Conservation (phyloP, 2,329 filamentous ascomycete species). For the Blumeriella jaapii region DNA sequence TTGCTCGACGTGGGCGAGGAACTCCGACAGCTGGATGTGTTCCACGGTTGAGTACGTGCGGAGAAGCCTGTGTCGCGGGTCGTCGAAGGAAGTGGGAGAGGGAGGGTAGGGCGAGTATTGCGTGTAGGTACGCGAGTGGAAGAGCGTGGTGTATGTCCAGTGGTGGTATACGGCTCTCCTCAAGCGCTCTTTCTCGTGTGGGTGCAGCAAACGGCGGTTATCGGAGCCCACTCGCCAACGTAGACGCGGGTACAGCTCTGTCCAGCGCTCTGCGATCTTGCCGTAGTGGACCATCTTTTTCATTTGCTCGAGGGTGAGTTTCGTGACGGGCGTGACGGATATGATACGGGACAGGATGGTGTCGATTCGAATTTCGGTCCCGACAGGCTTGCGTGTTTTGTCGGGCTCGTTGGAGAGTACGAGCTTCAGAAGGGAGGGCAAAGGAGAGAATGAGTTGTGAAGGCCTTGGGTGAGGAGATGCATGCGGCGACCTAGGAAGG, state of each 20-base stretch:
- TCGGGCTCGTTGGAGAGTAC: conserved; percentile 22
- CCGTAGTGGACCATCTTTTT: conserved; percentile 25
- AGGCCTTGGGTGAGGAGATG: conserved; percentile 19
- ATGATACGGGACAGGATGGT: conserved; percentile 19
- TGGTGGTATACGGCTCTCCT: conserved; percentile 24
- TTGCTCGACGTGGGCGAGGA: conserved; percentile 20
- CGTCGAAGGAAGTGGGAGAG: conserved; percentile 13
- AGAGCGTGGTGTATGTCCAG: conserved; percentile 26
- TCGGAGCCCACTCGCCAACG: conserved; percentile 24
- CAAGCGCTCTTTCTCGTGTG: conserved; percentile 21
- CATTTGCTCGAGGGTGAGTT: conserved; percentile 21
- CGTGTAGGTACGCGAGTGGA: conserved; percentile 24
- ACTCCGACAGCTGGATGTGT: conserved; percentile 23
- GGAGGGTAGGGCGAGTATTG: conserved; percentile 22
- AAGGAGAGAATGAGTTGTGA: conserved; percentile 22
- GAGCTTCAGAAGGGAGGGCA: conserved; percentile 22
- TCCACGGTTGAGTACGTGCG: conserved; percentile 21
- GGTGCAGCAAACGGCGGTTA: conserved; percentile 21
- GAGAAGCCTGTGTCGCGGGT: conserved; percentile 22
- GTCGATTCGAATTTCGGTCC: conserved; percentile 23
- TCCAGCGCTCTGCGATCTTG: conserved; percentile 23
- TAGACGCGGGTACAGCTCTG: conserved; percentile 25
- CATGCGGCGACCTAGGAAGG: conserved; percentile 20
- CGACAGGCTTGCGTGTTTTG: conserved; percentile 20
- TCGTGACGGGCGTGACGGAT: conserved; percentile 12